Conservation (phyloP, 1,284 basidiomycete species). For the Boletus mariae region DNA sequence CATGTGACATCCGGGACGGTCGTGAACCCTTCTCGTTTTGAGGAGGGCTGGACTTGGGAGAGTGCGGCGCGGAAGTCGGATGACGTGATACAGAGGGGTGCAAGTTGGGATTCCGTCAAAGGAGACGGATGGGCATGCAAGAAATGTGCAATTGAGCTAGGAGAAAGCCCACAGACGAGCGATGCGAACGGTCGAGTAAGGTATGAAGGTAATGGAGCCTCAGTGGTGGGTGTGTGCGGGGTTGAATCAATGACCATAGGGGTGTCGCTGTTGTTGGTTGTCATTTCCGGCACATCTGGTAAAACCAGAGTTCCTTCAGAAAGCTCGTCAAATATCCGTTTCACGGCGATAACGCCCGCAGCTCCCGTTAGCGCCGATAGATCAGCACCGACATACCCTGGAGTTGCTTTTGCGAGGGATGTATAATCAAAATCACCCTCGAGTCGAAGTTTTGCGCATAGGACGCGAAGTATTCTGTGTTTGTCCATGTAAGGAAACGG, state of each 20-base stretch:
- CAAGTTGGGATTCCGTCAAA: conserved; percentile 74
- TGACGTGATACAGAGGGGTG: conserved; percentile 75
- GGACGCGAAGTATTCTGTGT: conserved; percentile 74
- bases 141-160: conserved; percentile 84
- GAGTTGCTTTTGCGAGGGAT: conserved; percentile 86
- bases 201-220: conserved; percentile 7
- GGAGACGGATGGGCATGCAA: conserved; percentile 82
- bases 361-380: conserved; percentile 87
- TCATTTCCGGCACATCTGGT: conserved; percentile 34
- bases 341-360: conserved; percentile 94
- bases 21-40: conserved; percentile 96
- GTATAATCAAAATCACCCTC: conserved; percentile 82
- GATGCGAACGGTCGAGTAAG: conserved; percentile 41
- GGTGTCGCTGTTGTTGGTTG: conserved; percentile 32
- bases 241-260: conserved; percentile 52
- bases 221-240: conserved; percentile 19
- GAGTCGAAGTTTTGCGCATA: conserved; percentile 72
- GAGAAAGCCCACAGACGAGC: conserved; percentile 41
- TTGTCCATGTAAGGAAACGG: background rate
- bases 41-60: conserved; percentile 87
- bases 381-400: conserved; percentile 97
- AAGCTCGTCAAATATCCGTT: conserved; percentile 89
- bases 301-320: conserved; percentile 64
- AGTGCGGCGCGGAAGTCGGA: conserved; percentile 81
- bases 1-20: conserved; percentile 96